phyloP scores from a whole-genome alignment of 2,329 filamentous ascomycete genomes.

The Penicillium hesseltinei region DNA sequence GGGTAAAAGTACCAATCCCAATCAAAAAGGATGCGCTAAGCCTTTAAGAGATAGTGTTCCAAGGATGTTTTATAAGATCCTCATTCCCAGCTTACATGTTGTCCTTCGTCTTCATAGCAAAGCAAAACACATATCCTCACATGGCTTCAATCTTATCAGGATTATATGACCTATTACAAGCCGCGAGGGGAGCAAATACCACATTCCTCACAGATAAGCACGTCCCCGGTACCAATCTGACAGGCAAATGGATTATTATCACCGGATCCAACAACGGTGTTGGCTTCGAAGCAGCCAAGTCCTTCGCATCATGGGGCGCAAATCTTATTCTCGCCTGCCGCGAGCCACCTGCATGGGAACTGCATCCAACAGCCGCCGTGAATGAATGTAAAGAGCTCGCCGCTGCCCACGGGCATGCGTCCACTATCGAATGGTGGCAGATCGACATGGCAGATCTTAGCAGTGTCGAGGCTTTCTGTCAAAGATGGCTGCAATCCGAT shows the following conservation, averaged over 20 bases:
- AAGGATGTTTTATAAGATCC: background rate
- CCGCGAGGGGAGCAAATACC: background rate
- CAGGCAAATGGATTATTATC: conserved; percentile 17
- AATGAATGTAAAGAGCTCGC: conserved; percentile 11
- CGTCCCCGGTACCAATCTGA: conserved; percentile 6
- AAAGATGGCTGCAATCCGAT: conserved; percentile 12
- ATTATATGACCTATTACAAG: background rate
- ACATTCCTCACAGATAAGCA: conserved; percentile 2
- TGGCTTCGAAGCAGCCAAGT: conserved; percentile 16
- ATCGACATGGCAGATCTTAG: conserved; percentile 16
- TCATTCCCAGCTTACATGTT: background rate
- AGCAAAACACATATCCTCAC: background rate
- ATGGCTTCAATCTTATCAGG: background rate
- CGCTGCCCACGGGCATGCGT: conserved; percentile 5
- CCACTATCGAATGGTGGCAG: conserved; percentile 15
- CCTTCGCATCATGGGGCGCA: conserved; percentile 16
- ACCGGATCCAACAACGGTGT: conserved; percentile 18
- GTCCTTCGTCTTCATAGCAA: background rate
- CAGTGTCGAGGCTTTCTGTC: conserved; percentile 13
- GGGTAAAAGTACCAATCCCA: too few relatives aligned
- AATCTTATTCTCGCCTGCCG: conserved; percentile 20
- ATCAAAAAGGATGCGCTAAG: background rate
- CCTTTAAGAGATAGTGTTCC: background rate
- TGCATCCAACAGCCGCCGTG: conserved; percentile 10
- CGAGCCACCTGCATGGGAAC: conserved; percentile 15